Conservation (phyloP, 306 rosid genomes). For the Rubus parviflorus region DNA sequence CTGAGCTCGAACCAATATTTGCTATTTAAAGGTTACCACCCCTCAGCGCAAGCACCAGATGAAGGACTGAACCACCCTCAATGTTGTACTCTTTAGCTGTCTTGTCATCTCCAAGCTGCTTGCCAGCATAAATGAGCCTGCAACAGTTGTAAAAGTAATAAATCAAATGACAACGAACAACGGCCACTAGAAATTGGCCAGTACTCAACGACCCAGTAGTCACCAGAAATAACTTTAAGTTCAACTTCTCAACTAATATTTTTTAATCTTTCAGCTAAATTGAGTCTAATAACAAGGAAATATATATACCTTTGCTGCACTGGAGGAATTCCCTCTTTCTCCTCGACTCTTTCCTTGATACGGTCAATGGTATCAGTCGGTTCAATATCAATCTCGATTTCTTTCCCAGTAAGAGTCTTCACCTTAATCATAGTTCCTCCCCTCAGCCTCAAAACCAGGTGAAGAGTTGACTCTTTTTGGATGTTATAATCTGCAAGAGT, state of each 20-base stretch:
- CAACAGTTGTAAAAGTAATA: conserved; percentile 19
- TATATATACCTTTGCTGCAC: conserved; percentile 79
- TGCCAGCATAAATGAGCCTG: conserved; percentile 97
- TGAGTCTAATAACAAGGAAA: neutral
- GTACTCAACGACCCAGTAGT: neutral
- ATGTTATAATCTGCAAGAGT: conserved; percentile 93
- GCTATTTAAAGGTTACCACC: conserved; percentile 53
- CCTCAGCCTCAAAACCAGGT: conserved; percentile 89
- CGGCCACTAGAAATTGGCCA: neutral
- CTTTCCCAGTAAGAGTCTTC: conserved; percentile 93
- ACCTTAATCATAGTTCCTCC: conserved; percentile 99
- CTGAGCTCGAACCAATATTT: neutral
- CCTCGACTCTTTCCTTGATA: conserved; percentile 92
- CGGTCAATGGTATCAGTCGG: conserved; percentile 92
- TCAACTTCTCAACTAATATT: neutral
- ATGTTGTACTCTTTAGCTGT: conserved; percentile 96
- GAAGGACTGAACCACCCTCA: conserved; percentile 97
- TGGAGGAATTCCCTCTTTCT: conserved; percentile 96
- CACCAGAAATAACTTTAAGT: neutral
- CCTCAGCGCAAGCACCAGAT: conserved; percentile 89
- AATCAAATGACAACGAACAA: neutral
- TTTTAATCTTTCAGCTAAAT: neutral
- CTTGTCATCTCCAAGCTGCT: conserved; percentile 97
- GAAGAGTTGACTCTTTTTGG: conserved; percentile 94
- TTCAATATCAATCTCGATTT: conserved; percentile 93